Base-by-base conservation (phyloP, 2,329 filamentous ascomycete species). In the Fusarium sp. region DNA sequence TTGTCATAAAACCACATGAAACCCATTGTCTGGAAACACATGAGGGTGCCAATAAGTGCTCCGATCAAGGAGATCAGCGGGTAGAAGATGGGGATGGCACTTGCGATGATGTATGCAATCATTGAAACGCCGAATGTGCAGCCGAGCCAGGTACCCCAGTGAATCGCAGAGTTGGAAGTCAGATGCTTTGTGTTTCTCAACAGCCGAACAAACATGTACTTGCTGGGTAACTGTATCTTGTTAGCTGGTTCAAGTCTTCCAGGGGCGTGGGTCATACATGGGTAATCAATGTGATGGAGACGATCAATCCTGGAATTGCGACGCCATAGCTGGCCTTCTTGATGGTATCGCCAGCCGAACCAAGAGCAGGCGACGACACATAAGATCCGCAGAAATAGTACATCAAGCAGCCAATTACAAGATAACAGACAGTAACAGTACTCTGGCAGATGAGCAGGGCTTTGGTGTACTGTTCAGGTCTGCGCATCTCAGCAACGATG, bases 371-470 rank as follows among this genome's bases (percentile, higher is more conserved):
- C 0, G 81, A 83, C 0, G 82, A 79, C 2, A 84, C 80, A 59
- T 80, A 83, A 1, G 79, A 80, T 1, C 82, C 82, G 58, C 80
- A 83, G 66, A 75, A 84, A 46, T 79, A 79, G 73, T 84, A 84
- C 11, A 84, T 78, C 1, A 83, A 76, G 4, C 76, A 63, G 5
- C 74, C 74, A 2, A 81, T 76, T 1, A 72, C 58, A 8, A 76
- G 48, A n/a, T 80, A 80, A 6, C 76, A 75, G 3, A 76, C 46
- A 1, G 77, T 71, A 2, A 80, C 69, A 0, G 60, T 72, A 52
- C 23, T 66, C 59, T 66, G 74, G 46, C 71, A 75, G 3, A 76
- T 48, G 6, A 75, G 18, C 2, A 78, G 60, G 0, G 69, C 56
- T 4, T 63, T 69, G 1, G 69, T 75, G 15, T 75, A 78, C 11